A percentile compares a stretch with the other conserved stretches of the same genome.
Conservation (phyloP, 768 basidiomycete genomes). For the Lenzites betulinus region DNA sequence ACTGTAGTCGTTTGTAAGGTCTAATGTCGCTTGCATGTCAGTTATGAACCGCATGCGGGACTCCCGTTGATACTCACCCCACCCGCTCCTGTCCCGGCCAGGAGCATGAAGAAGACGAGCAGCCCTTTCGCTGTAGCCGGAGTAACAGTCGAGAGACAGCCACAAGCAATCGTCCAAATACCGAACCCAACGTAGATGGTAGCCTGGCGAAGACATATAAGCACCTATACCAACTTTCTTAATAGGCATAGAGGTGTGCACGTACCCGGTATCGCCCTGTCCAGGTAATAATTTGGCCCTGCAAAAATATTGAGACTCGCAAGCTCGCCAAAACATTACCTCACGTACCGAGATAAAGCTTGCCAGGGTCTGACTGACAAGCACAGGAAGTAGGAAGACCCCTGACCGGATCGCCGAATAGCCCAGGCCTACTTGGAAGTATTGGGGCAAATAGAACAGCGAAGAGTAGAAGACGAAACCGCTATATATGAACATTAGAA, state of each 20-base stretch:
- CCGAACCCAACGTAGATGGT: constrained; percentile 66
- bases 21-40: constrained; percentile 29
- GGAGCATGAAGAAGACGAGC: constrained; percentile 46
- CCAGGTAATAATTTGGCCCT: constrained; percentile 63
- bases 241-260: not conserved
- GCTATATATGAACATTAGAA: constrained; percentile 36
- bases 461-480: constrained; percentile 65
- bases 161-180: constrained; percentile 70
- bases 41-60: constrained; percentile 13
- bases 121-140: constrained; percentile 48
- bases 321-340: not conserved
- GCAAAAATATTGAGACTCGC: not conserved
- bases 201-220: constrained; percentile 34
- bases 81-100: constrained; percentile 31
- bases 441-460: constrained; percentile 73
- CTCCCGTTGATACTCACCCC: constrained; percentile 19
- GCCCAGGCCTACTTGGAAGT: constrained; percentile 72
- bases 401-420: constrained; percentile 65
- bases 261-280: constrained; percentile 64
- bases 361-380: constrained; percentile 62
- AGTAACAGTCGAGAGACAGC: constrained; percentile 65
- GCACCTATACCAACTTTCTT: not conserved
- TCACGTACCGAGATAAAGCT: constrained; percentile 51
- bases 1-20: constrained; percentile 67
- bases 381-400: constrained; percentile 67